These are phyloP conservation scores for Xylariaceae sp. DNA, from an alignment of 2,329 filamentous ascomycete genomes.

Conservation along the genomic window DNA sequence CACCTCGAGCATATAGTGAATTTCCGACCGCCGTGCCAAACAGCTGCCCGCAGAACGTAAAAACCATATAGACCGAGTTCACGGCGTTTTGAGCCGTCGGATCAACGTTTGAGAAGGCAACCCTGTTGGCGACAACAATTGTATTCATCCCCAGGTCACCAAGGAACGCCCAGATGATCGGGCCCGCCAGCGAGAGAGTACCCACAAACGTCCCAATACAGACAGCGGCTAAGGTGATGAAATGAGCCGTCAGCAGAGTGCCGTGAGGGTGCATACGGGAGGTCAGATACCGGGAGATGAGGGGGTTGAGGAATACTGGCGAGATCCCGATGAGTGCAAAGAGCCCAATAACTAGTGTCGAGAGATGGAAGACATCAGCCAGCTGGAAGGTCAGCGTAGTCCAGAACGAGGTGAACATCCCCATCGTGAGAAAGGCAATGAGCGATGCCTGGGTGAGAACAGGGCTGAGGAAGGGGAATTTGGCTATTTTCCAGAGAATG, in stretches of 20 bases:
- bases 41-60: conserved; percentile 29
- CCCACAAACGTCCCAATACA: conserved; percentile 28
- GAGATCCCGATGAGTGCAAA: conserved; percentile 26
- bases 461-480: conserved; percentile 61
- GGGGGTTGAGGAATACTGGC: conserved; percentile 23
- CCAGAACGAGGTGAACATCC: conserved; percentile 51
- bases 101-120: conserved; percentile 27
- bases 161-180: conserved; percentile 28
- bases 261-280: conserved; percentile 22
- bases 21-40: conserved; percentile 30
- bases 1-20: conserved; percentile 25
- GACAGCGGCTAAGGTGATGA: conserved; percentile 14
- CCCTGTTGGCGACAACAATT: conserved; percentile 26
- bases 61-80: conserved; percentile 32
- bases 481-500: conserved; percentile 60
- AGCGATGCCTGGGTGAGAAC: conserved; percentile 66
- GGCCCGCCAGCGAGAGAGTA: conserved; percentile 28
- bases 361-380: conserved; percentile 21
- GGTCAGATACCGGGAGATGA: conserved; percentile 21
- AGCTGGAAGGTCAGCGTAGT: conserved; percentile 33
- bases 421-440: conserved; percentile 56
- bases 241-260: conserved; percentile 19
- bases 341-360: conserved; percentile 22
- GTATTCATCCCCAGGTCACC: conserved; percentile 30
- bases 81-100: conserved; percentile 31